phyloP scores from a whole-genome alignment of 1,139 yeast genomes.

The Casaregolazyma lundiana region DNA sequence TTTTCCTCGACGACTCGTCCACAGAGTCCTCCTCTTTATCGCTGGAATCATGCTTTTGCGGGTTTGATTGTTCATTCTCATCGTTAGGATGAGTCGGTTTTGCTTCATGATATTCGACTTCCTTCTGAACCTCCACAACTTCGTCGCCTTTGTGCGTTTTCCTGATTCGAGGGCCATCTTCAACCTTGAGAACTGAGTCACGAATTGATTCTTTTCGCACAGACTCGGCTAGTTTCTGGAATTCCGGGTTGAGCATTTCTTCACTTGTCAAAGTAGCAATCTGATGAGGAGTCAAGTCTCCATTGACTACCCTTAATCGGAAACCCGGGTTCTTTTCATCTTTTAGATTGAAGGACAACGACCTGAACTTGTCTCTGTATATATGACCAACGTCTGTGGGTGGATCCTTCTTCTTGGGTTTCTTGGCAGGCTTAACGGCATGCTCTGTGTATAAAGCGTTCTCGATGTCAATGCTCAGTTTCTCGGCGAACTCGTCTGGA shows the following conservation, averaged over 20 bases:
- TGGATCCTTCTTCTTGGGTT: conserved; percentile 10
- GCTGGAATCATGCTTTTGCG: not conserved
- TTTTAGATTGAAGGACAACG: conserved; percentile 49
- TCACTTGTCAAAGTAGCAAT: conserved; percentile 57
- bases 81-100: not conserved
- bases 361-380: conserved; percentile 53
- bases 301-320: conserved; percentile 44
- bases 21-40: conserved; percentile 2
- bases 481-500: conserved; percentile 35
- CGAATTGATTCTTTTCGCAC: conserved; percentile 66
- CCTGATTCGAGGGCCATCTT: conserved; percentile 57
- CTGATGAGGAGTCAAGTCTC: conserved; percentile 44
- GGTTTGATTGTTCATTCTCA: not conserved
- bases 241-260: conserved; percentile 67
- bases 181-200: conserved; percentile 55
- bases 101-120: conserved; percentile 9
- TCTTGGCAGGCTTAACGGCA: conserved; percentile 26
- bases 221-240: conserved; percentile 63
- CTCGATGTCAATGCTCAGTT: conserved; percentile 40
- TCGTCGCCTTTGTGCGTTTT: conserved; percentile 88
- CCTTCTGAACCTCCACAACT: conserved; percentile 43
- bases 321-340: conserved; percentile 49
- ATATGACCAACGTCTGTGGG: conserved; percentile 37
- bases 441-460: conserved; percentile 37
- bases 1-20: conserved; percentile 9